Percentiles rank a stretch among this genome's conserved stretches.
These are phyloP conservation scores for Silene uniflora DNA, from an alignment of 148 eudicot genomes.

Conservation along the genomic window DNA sequence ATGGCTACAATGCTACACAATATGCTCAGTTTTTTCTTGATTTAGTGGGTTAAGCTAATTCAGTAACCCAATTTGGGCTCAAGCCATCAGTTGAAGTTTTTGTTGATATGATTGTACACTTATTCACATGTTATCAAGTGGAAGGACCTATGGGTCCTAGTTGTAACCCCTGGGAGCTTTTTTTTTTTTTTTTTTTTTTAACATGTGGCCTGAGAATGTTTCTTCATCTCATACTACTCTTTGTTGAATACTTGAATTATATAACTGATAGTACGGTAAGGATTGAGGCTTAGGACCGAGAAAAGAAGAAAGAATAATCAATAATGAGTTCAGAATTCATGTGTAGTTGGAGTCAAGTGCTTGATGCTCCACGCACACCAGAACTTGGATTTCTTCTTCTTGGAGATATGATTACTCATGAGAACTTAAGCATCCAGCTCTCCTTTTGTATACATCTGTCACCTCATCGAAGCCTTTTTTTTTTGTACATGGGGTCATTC, in stretches of 20 bases:
- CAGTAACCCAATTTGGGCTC: neutral
- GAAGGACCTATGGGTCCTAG: neutral
- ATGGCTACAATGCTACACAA: too few species aligned
- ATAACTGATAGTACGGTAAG: neutral
- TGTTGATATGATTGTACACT: neutral
- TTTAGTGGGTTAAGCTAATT: neutral
- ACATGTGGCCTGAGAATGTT: neutral
- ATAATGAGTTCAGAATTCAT: neutral
- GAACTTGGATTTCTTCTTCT: too few species aligned
- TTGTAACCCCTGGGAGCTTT: neutral
- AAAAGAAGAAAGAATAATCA: neutral
- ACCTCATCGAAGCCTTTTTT: neutral
- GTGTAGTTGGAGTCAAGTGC: neutral
- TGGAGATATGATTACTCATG: too few species aligned
- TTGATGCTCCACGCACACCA: too few species aligned
- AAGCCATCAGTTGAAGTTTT: neutral
- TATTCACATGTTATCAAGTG: constrained; percentile 2
- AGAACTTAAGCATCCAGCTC: too few species aligned
- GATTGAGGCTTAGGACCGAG: neutral
- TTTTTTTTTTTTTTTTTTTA: neutral
- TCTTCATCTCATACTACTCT: neutral
- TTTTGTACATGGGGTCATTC: neutral
- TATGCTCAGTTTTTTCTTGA: too few species aligned
- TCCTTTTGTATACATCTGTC: too few species aligned
- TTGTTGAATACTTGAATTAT: neutral